Evolutionary conservation across 129 eudicot species (phyloP), one percentile per base, ranked within the genome.

Genomic region (Tanacetum coccineum): DNA sequence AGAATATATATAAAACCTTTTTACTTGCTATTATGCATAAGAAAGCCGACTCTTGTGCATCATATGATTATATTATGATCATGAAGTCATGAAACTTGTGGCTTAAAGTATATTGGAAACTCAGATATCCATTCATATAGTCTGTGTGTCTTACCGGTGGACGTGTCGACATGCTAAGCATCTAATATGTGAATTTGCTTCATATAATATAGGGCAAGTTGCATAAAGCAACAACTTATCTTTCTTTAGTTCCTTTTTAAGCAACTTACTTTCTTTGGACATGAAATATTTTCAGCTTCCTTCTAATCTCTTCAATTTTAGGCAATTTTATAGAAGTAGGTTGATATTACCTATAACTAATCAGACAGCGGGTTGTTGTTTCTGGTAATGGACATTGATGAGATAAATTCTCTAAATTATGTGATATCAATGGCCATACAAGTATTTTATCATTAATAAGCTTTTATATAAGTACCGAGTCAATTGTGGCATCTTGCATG

Each of bases 11-110:
- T 25, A 22, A 36, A 36, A 7, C 9, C 1, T 6, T 59, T 61
- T 61, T 39, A 9, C 49, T 61, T 32, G 26, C 3, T 61, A 47
- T 36, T 32, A 61, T 61, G 50, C 66, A 61, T 61, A 17, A 61
- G 36, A 36, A 36, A 12, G 49, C 2, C 9, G 48, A 60, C 25
- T 30, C 47, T 28, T 0, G n/a, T 57, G 62, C 39, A 57, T 1
- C 3, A 57, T 49, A 14, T 49, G 19, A 6, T 8, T n/a, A n/a
- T 32, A 6, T 7, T 36, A 36, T 36, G 42, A 36, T 36, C 42
- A 36, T 36, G 42, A 36, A 36, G 2, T 36, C 42, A 32, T 14
- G 19, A 5, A 4, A 53, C 9, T 17, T 53, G 18, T 1, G 26
- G 59, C 59, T n/a, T 4, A 1, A 53, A 18, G 59, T 54, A 9